Conservation (phyloP, 768 basidiomycete genomes). For the Tulasnella sp. region DNA sequence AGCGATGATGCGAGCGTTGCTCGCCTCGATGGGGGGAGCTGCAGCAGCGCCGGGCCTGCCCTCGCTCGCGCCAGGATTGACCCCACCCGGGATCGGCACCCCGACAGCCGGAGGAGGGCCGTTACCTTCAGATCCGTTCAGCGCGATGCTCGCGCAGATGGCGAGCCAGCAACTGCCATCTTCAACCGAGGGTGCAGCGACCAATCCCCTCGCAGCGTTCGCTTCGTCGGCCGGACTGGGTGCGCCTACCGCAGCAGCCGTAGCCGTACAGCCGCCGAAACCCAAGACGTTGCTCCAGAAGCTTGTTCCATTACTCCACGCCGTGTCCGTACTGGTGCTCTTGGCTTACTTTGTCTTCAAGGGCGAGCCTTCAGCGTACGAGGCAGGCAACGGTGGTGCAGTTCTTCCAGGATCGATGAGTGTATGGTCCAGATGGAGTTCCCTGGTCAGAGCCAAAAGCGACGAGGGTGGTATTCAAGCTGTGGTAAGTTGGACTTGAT, state of each 20-base stretch:
- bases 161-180: not conserved
- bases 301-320: conserved; percentile 61
- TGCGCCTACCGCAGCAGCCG: conserved; percentile 21
- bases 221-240: not conserved
- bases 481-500: conserved; percentile 49
- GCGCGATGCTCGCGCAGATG: conserved; percentile 39
- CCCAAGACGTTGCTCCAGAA: conserved; percentile 49
- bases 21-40: conserved; percentile 37
- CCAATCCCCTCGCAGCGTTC: conserved; percentile 21
- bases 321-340: conserved; percentile 60
- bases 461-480: conserved; percentile 50
- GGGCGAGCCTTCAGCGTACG: conserved; percentile 52
- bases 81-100: conserved; percentile 13
- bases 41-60: conserved; percentile 19
- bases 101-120: conserved; percentile 26
- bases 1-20: conserved; percentile 64
- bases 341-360: conserved; percentile 65
- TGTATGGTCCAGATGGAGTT: conserved; percentile 61
- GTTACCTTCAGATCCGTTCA: conserved; percentile 36
- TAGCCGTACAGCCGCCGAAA: conserved; percentile 34
- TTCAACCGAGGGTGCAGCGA: conserved; percentile 25
- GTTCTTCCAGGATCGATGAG: not conserved
- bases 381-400: conserved; percentile 32
- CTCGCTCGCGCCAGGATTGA: conserved; percentile 8
- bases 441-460: conserved; percentile 42